These are phyloP conservation scores for rapeseed (Brassica napus) DNA, from an alignment of 345 rosid genomes.

Conservation along the genomic window Da-Ae NC_063447.1:36822001-36822500, in stretches of 20 bases:
- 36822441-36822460: conserved; percentile 7
- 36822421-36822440: conserved; percentile 10
- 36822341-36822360: background rate
- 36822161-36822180: background rate
- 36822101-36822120: conserved; percentile 18
- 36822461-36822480: conserved; percentile 2
- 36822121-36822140: background rate
- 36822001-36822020: conserved; percentile 32
- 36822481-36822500: conserved; percentile 24
- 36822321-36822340: conserved; percentile 7
- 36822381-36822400: conserved; percentile 22
- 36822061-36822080: conserved; percentile 22
- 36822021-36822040: conserved; percentile 26
- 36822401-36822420: conserved; percentile 5
- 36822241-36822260: conserved; percentile 18
- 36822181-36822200: conserved; percentile 24
- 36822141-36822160: conserved; percentile 7
- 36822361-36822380: conserved; percentile 10
- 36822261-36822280: conserved; percentile 18
- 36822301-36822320: conserved; percentile 7
- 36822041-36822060: conserved; percentile 21
- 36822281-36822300: conserved; percentile 26
- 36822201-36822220: conserved; percentile 30
- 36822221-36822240: conserved; percentile 17
- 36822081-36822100: background rate